phyloP scores from a whole-genome alignment of 371 early-diverging fungal genomes.

The Actinomucor elegans region DNA sequence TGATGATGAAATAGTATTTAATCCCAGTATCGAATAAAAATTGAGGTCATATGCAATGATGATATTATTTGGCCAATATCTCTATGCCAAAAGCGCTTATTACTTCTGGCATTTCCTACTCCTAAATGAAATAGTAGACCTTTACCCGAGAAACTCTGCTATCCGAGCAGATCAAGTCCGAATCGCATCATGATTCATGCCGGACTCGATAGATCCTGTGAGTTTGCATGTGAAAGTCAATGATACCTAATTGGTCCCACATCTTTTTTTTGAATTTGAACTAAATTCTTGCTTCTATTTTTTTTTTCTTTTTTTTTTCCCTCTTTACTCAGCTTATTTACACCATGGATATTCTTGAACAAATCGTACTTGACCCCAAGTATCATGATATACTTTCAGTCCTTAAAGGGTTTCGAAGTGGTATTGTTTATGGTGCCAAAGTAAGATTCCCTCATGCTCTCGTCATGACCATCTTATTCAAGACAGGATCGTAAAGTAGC shows the following conservation, averaged over 20 bases:
- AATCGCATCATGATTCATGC: no score
- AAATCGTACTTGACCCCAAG: constrained; percentile 67
- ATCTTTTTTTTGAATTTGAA: background rate
- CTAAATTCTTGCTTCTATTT: background rate
- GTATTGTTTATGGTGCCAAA: constrained; percentile 95
- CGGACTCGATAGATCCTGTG: no score
- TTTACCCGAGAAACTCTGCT: no score
- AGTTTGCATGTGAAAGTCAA: constrained; percentile 14
- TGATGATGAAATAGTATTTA: no score
- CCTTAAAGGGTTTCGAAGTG: constrained; percentile 94
- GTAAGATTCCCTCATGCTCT: constrained; percentile 97
- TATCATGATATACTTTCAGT: constrained; percentile 84
- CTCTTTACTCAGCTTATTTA: background rate
- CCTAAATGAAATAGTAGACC: no score
- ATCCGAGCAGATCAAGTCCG: no score
- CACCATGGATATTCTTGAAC: constrained; percentile 45
- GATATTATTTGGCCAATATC: no score
- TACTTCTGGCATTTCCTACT: no score
- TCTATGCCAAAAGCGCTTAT: no score
- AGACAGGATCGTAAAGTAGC: constrained; percentile 75
- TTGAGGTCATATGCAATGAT: no score
- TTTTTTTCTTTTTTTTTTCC: background rate
- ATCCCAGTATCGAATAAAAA: no score
- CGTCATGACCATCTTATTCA: constrained; percentile 96
- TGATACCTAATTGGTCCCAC: constrained; percentile 7